These are phyloP conservation scores for Lathyrus oleraceus DNA, from an alignment of 306 rosid genomes.

Conservation along the genomic window DNA sequence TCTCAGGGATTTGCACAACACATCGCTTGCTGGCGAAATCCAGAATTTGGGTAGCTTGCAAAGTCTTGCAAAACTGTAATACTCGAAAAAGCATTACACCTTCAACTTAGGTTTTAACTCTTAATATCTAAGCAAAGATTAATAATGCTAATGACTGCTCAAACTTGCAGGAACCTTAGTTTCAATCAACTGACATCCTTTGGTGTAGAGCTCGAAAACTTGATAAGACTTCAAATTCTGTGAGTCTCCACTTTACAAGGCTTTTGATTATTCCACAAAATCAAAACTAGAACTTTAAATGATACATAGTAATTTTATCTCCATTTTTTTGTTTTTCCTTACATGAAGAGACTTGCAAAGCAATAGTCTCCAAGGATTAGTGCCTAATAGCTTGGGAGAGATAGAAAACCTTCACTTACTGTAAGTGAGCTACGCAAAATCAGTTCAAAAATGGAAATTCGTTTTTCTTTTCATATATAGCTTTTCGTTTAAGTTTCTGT, in stretches of 20 bases:
- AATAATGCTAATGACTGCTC: slow-evolving; percentile 23
- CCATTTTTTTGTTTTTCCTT: not conserved
- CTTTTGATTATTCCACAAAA: not conserved
- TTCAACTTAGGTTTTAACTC: not conserved
- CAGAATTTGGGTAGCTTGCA: slow-evolving; percentile 80
- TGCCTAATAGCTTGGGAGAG: slow-evolving; percentile 90
- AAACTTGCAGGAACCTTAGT: slow-evolving; percentile 82
- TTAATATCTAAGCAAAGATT: not conserved
- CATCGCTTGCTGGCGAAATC: slow-evolving; percentile 75
- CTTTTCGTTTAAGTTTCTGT: not conserved
- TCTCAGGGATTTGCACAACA: slow-evolving; percentile 87
- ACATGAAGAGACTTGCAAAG: slow-evolving; percentile 75
- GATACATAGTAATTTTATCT: slow-evolving; percentile 25
- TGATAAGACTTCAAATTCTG: slow-evolving; percentile 75
- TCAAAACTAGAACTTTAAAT: slow-evolving; percentile 1
- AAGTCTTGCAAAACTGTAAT: slow-evolving; percentile 78
- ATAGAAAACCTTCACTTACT: slow-evolving; percentile 72
- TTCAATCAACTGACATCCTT: slow-evolving; percentile 74
- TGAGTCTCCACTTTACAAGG: slow-evolving; percentile 43
- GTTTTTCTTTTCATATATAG: not conserved
- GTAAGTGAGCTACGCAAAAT: slow-evolving; percentile 49
- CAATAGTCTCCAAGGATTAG: slow-evolving; percentile 66
- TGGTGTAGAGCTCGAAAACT: slow-evolving; percentile 67
- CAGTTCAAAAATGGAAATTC: not conserved
- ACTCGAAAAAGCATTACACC: slow-evolving; percentile 31